phyloP scores from a whole-genome alignment of 306 rosid species.

The Trichosanthes truncata region DNA sequence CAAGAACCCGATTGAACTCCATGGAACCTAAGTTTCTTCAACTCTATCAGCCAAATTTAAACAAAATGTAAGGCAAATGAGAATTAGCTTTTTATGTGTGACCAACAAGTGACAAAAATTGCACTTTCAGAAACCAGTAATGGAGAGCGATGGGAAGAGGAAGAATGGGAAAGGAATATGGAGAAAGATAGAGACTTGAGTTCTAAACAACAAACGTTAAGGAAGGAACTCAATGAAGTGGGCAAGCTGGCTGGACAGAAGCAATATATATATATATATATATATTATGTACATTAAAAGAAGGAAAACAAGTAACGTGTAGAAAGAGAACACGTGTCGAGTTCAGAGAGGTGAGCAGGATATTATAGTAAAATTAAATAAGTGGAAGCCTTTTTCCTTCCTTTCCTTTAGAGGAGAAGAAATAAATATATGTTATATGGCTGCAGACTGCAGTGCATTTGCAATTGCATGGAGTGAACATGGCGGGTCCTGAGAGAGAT shows the following conservation, averaged over 20 bases:
- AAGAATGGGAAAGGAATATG: not conserved
- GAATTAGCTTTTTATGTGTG: not conserved
- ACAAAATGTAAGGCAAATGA: not conserved
- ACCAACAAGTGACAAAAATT: not conserved
- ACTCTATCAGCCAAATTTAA: not conserved
- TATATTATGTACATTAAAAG: not conserved
- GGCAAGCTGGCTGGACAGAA: slow-evolving; percentile 1
- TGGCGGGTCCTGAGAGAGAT: slow-evolving; percentile 2
- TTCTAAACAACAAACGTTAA: not conserved
- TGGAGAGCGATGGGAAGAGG: not conserved
- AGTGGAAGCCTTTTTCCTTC: not conserved
- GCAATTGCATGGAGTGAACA: slow-evolving; percentile 1
- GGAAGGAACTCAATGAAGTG: not conserved
- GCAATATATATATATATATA: not conserved
- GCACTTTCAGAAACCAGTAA: not conserved
- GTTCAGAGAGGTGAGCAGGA: not conserved
- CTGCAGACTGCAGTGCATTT: not conserved
- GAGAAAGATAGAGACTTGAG: slow-evolving; percentile 3
- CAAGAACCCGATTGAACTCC: slow-evolving; percentile 24
- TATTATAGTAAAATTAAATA: slow-evolving; percentile 1
- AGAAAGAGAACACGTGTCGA: slow-evolving; percentile 6
- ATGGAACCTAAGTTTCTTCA: slow-evolving; percentile 2
- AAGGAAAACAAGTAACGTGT: not conserved
- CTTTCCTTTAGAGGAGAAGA: not conserved
- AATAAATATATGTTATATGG: not conserved